Evolutionary conservation across 495 filamentous ascomycete genomes (phyloP).

Genomic region (Xylaria flabelliformis): DNA sequence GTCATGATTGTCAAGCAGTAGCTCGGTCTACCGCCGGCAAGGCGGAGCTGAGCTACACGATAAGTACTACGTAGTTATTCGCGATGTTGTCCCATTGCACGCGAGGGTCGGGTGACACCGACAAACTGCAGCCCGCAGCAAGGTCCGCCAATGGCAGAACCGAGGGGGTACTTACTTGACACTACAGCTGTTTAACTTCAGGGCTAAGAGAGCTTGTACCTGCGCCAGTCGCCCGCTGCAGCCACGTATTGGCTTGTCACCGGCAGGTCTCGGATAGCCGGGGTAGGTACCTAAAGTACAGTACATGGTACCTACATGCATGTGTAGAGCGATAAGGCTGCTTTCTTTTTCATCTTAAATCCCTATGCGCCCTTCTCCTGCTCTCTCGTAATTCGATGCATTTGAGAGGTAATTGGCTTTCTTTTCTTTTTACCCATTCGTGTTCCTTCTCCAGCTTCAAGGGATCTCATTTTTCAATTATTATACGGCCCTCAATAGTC

Average conservation of each 20-base stretch:
- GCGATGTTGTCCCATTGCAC: constrained; percentile 12
- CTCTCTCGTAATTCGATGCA: background rate
- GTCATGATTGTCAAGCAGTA: constrained; percentile 6
- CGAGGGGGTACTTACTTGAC: constrained; percentile 6
- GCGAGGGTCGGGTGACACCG: constrained; percentile 1
- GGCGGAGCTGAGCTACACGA: constrained; percentile 11
- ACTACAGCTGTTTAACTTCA: background rate
- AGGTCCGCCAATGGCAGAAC: constrained; percentile 14
- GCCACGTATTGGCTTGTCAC: constrained; percentile 7
- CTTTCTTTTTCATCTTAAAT: constrained; percentile 25
- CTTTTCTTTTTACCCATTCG: constrained; percentile 7
- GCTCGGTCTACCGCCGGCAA: constrained; percentile 1
- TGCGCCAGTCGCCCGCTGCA: constrained; percentile 12
- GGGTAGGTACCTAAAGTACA: constrained; percentile 10
- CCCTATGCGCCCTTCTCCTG: background rate
- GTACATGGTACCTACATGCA: background rate
- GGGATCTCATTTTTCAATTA: background rate
- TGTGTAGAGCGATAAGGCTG: background rate
- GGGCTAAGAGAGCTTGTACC: constrained; percentile 5
- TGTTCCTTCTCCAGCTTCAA: background rate
- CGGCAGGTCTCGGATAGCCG: constrained; percentile 4
- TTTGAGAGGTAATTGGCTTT: constrained; percentile 17
- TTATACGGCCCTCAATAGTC: background rate
- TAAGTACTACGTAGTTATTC: background rate
- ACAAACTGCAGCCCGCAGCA: background rate